Evolutionary conservation across 1,284 basidiomycete species (phyloP), one percentile per base, ranked within the genome.

Genomic region (Marasmius tenuissimus): DNA sequence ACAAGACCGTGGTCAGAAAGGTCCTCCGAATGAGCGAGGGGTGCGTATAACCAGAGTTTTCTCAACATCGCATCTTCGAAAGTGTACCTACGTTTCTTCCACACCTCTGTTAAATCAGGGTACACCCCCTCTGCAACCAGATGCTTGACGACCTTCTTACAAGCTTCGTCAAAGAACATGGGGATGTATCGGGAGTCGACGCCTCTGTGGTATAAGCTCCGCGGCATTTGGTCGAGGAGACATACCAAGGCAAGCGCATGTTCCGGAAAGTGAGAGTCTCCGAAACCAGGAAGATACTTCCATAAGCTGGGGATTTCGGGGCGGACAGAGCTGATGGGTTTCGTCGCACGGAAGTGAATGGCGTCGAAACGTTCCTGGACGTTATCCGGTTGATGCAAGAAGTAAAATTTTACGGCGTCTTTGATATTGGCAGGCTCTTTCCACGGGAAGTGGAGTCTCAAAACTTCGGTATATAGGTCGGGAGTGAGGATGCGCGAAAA

Each of bases 11-110:
- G 62, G 38, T 63, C 56, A 12, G 20, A 55, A 18, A 61, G 12
- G n/a, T 59, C 49, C 57, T 63, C 64, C 7, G 64, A 65, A 37
- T 65, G 64, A 33, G 63, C 45, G 10, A 65, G 52, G 14, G 64
- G 64, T 7, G 45, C 60, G 50, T 63, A 63, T 3, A 65, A n/a
- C 62, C 62, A 61, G 45, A 61, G 37, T 37, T 52, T 59, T 11
- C 60, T 57, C 20, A 65, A 39, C 62, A 65, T 59, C 9, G 58
- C 57, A 34, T 65, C 61, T 52, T 65, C 64, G 20, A 65, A 63
- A 4, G 52, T 49, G 33, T 62, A 61, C 9, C 59, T 62, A 16
- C 61, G 52, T 10, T 20, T 33, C n/a, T 38, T 61, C 64, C 60
- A 59, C 27, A 11, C 42, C 39, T 47, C 48, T 12, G 59, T 61